These are phyloP conservation scores for Elsinoe necatrix DNA, from an alignment of 2,329 filamentous ascomycete genomes.

Conservation along the genomic window DNA sequence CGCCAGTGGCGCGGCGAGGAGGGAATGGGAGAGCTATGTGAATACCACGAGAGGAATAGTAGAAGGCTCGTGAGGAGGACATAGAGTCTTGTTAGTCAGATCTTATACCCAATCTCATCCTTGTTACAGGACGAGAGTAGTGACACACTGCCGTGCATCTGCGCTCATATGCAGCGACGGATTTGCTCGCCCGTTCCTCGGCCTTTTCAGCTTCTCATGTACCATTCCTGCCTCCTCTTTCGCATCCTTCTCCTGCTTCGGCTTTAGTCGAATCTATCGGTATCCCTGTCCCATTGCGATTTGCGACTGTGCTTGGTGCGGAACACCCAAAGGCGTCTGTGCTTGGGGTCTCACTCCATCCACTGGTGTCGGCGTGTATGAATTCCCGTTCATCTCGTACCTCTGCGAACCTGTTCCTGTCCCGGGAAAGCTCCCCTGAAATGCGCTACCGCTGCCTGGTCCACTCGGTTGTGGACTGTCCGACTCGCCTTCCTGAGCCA, in stretches of 20 bases:
- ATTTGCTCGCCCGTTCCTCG: neutral
- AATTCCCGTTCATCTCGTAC: neutral
- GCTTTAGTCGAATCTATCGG: neutral
- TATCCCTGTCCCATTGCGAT: neutral
- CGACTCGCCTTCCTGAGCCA: conserved; percentile 28
- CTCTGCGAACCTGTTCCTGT: neutral
- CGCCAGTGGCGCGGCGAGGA: conserved; percentile 76
- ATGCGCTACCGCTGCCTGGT: neutral
- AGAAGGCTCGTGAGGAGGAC: neutral
- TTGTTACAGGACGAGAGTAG: neutral
- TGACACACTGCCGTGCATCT: neutral
- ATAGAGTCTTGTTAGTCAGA: neutral
- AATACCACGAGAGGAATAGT: conserved; percentile 57
- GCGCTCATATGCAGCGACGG: neutral
- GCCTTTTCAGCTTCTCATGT: neutral
- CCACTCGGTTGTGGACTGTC: conserved; percentile 1
- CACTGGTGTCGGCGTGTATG: neutral
- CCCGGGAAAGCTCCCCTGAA: neutral
- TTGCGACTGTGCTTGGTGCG: neutral
- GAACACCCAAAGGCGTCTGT: neutral
- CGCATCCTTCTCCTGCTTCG: neutral
- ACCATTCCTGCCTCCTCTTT: neutral
- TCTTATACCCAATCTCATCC: neutral
- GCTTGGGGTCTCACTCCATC: neutral
- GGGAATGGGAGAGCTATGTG: conserved; percentile 74